phyloP scores from a whole-genome alignment of 2,329 filamentous ascomycete genomes.

The Sporothrix brunneoviolacea region DNA sequence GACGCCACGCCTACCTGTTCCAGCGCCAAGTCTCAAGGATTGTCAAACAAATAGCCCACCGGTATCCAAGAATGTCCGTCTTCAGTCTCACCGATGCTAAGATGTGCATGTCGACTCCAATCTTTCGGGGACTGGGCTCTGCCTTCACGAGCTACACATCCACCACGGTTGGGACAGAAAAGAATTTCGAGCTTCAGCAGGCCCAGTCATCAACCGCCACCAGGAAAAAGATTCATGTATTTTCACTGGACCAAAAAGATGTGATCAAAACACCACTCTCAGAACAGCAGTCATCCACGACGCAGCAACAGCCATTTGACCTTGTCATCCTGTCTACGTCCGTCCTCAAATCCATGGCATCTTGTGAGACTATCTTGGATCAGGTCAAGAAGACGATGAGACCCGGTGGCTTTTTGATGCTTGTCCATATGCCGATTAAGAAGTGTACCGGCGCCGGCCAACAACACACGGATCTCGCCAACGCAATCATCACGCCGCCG shows the following conservation, averaged over 20 bases:
- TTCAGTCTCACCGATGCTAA: conserved; percentile 30
- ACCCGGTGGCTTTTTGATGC: conserved; percentile 27
- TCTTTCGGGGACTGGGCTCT: conserved; percentile 26
- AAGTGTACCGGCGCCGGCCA: neutral
- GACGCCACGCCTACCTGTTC: conserved; percentile 25
- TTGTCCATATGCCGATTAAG: conserved; percentile 22
- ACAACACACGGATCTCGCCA: neutral
- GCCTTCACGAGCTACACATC: conserved; percentile 22
- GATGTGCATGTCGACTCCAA: conserved; percentile 24
- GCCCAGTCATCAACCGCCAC: neutral
- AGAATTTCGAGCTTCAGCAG: neutral
- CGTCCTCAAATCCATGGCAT: conserved; percentile 13
- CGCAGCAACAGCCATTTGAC: conserved; percentile 17
- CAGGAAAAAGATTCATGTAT: neutral
- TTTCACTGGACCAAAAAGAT: neutral
- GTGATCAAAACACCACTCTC: neutral
- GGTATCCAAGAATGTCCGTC: conserved; percentile 33
- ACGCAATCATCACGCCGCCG: conserved; percentile 21
- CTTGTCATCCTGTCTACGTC: conserved; percentile 23
- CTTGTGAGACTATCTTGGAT: conserved; percentile 14
- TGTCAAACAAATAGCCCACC: conserved; percentile 32
- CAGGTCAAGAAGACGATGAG: conserved; percentile 21
- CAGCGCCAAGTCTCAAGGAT: conserved; percentile 29
- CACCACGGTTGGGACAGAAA: neutral
- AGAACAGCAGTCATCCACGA: conserved; percentile 7